Conservation (phyloP, 2,329 filamentous ascomycete species). For the Penicillium griseofulvum region DNA sequence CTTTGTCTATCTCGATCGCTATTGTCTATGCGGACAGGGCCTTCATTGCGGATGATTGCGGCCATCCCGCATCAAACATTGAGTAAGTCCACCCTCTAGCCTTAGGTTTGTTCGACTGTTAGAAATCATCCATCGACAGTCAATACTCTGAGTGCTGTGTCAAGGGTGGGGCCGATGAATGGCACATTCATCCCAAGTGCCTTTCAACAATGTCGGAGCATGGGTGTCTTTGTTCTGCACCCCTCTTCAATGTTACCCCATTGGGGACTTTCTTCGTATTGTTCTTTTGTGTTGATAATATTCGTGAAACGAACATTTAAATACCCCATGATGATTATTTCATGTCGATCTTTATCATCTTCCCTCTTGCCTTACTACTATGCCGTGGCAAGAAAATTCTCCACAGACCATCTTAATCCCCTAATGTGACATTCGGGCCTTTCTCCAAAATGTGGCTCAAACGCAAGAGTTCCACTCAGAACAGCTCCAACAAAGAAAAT, state of each 20-base stretch:
- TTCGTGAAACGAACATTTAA: not conserved
- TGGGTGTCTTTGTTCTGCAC: conserved; percentile 18
- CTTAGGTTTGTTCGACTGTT: not conserved
- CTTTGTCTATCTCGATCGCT: not conserved
- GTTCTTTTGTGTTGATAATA: conserved; percentile 6
- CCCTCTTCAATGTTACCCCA: conserved; percentile 25
- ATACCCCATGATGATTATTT: not conserved
- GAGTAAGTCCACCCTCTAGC: not conserved
- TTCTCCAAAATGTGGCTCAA: not conserved
- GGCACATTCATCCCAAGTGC: not conserved
- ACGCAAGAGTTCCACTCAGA: not conserved
- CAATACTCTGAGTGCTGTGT: not conserved
- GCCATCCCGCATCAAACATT: not conserved
- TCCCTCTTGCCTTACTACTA: not conserved
- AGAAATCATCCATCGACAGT: no score
- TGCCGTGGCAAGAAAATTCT: not conserved
- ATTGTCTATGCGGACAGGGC: not conserved
- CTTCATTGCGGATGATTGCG: not conserved
- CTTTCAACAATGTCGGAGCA: conserved; percentile 23
- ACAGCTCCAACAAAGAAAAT: not conserved
- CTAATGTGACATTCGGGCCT: not conserved
- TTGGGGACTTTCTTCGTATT: conserved; percentile 18
- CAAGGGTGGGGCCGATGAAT: not conserved
- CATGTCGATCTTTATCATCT: not conserved
- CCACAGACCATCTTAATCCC: not conserved